Base-by-base conservation (phyloP, 306 rosid species). In the Fragaria iinumae region DNA sequence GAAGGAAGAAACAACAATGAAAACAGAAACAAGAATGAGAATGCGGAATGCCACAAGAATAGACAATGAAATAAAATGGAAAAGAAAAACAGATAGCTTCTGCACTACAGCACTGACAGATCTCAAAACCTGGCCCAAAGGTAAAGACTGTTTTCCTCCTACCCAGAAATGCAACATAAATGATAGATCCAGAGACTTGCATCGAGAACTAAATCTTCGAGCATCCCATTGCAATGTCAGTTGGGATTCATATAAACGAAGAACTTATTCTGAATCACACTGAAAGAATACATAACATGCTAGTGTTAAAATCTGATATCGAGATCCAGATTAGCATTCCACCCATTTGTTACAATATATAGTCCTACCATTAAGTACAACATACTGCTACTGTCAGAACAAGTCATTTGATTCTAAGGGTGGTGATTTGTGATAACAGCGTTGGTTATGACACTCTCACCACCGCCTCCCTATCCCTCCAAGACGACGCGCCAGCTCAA, bases 401-500 rank as follows among this genome's bases (percentile, higher is more conserved):
- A 36, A 45, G 32, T 74, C 65, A 47, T 25, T 50, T 66, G 63
- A 21, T 50, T 55, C 43, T 60, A 56, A 59, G 81, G 67, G 44
- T 32, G 27, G 57, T 69, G 73, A 72, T 41, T 65, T 60, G 74
- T 79, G 66, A 81, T 5, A 18, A 48, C n/a, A 27, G 5, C 18
- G 16, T 59, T 68, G 17, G n/a, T 21, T 7, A 6, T 6, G n/a
- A 36, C 21, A 56, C 69, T 80, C 66, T 93, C 77, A 93, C 91
- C 97, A 91, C 59, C 88, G 89, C 81, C 92, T 87, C 59, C 92
- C 95, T 81, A 77, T 72, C 48, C 91, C 86, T 71, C 90, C 89
- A 67, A 95, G 82, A 74, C 96, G 86, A 48, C 98, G 93, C 3
- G 97, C 93, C 91, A 95, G 84, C 84, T 95, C 96, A 17, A 95